Conservation (phyloP, 352 stramenopile species). For the Pythium aquatile region DNA sequence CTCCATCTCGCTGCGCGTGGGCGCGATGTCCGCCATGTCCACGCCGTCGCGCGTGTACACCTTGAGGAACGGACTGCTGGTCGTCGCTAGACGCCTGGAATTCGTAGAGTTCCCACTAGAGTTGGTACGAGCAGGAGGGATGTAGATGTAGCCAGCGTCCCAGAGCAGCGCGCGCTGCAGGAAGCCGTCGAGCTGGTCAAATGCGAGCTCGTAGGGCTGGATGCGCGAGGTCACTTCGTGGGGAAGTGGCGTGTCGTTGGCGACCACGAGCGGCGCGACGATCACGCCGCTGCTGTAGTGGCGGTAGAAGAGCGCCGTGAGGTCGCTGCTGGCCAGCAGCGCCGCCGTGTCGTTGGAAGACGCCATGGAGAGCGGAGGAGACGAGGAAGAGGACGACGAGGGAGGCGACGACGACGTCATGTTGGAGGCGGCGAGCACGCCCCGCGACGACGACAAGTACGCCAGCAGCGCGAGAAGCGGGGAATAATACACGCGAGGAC, state of each 20-base stretch:
- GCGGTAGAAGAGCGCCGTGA: slow-evolving; percentile 25
- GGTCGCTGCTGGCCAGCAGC: slow-evolving; percentile 20
- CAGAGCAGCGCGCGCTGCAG: slow-evolving; percentile 57
- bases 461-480: neutral
- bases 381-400: neutral
- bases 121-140: slow-evolving; percentile 3
- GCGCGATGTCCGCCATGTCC: slow-evolving; percentile 25
- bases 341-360: slow-evolving; percentile 18
- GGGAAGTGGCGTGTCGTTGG: slow-evolving; percentile 12
- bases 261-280: slow-evolving; percentile 22
- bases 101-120: no score
- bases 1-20: slow-evolving; percentile 26
- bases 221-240: slow-evolving; percentile 9
- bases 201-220: slow-evolving; percentile 14
- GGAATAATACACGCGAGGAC: neutral
- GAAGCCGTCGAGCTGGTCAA: slow-evolving; percentile 28
- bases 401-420: neutral
- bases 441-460: neutral
- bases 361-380: neutral
- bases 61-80: slow-evolving; percentile 18
- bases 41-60: slow-evolving; percentile 27
- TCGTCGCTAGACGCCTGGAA: neutral
- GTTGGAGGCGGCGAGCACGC: neutral
- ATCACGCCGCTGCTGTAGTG: slow-evolving; percentile 29
- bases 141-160: slow-evolving; percentile 48